Conservation (phyloP, 768 basidiomycete genomes). For the Tricholoma terreum region DNA sequence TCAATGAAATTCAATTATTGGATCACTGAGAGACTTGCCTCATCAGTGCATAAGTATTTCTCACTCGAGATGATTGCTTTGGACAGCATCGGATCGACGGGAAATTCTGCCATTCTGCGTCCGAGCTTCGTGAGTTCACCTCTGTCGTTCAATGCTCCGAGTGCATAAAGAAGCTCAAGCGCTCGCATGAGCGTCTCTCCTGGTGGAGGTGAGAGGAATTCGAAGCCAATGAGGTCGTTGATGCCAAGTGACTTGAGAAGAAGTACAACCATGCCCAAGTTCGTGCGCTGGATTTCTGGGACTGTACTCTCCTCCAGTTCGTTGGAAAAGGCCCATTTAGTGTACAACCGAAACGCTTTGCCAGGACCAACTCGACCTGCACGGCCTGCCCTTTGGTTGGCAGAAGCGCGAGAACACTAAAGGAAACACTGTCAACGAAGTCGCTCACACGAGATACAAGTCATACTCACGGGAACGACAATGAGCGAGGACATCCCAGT, state of each 20-base stretch:
- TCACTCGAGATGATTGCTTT: slow-evolving; percentile 97
- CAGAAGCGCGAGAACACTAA: slow-evolving; percentile 95
- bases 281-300: slow-evolving; percentile 98
- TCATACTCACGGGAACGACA: slow-evolving; percentile 80
- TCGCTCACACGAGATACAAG: neutral
- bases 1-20: neutral
- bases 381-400: slow-evolving; percentile 94
- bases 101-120: slow-evolving; percentile 97
- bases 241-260: slow-evolving; percentile 96
- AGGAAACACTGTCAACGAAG: neutral
- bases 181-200: slow-evolving; percentile 97
- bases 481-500: slow-evolving; percentile 98
- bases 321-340: slow-evolving; percentile 96
- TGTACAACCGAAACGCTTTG: slow-evolving; percentile 97
- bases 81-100: slow-evolving; percentile 96
- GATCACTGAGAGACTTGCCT: slow-evolving; percentile 48
- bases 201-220: slow-evolving; percentile 97
- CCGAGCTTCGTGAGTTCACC: slow-evolving; percentile 98
- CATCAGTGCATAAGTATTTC: slow-evolving; percentile 91
- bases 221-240: slow-evolving; percentile 97
- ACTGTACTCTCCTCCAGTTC: slow-evolving; percentile 97
- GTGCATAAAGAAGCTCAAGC: slow-evolving; percentile 88
- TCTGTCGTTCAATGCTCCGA: slow-evolving; percentile 93
- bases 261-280: slow-evolving; percentile 92
- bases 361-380: slow-evolving; percentile 98